Evolutionary conservation across 345 rosid genomes (phyloP).

Genomic region (Durio zibethinus): DNA sequence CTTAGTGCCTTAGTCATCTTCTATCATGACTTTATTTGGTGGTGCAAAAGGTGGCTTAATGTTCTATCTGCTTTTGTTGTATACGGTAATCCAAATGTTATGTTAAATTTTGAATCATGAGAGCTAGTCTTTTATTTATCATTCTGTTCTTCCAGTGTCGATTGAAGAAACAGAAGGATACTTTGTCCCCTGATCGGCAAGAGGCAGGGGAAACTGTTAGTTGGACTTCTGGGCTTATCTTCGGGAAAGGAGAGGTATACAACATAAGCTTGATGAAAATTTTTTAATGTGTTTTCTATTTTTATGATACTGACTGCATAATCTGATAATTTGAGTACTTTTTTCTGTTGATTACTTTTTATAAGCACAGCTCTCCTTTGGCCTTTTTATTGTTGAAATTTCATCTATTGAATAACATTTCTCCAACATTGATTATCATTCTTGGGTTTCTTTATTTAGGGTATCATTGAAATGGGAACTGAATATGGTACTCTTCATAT

Average conservation of each 20-base stretch:
- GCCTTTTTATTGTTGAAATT: background rate
- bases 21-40: background rate
- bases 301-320: background rate
- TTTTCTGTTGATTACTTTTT: background rate
- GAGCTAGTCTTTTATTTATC: background rate
- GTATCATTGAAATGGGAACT: slow-evolving; percentile 79
- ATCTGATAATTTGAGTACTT: background rate
- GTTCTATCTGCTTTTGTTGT: background rate
- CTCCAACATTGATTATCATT: background rate
- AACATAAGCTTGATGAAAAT: slow-evolving; percentile 7
- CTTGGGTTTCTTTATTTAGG: slow-evolving; percentile 39
- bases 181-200: slow-evolving; percentile 58
- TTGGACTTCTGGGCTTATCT: slow-evolving; percentile 95
- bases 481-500: slow-evolving; percentile 72
- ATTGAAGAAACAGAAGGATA: slow-evolving; percentile 94
- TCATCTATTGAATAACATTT: background rate
- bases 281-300: background rate
- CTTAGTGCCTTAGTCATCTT: background rate
- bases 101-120: background rate
- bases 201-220: slow-evolving; percentile 51
- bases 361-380: background rate
- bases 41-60: background rate
- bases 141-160: slow-evolving; percentile 58
- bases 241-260: slow-evolving; percentile 89
- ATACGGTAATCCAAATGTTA: background rate